These are phyloP conservation scores for Lentinula guzmanii DNA, from an alignment of 768 basidiomycete genomes.

Conservation along the genomic window DNA sequence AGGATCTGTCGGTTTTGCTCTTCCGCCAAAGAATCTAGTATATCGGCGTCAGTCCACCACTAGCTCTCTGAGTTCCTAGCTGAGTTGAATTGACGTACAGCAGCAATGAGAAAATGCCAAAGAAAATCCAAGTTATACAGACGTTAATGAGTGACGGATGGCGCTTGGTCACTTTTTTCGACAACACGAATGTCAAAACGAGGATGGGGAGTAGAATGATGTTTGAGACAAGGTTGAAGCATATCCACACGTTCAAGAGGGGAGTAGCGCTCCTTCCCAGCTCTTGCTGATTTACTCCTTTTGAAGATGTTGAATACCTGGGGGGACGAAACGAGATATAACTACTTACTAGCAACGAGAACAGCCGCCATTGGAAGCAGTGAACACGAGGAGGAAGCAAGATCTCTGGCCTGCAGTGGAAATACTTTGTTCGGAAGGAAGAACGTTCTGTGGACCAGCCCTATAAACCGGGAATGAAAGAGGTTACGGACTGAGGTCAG, in stretches of 20 bases:
- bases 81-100: slow-evolving; percentile 26
- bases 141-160: slow-evolving; percentile 41
- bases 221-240: slow-evolving; percentile 40
- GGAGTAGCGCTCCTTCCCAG: slow-evolving; percentile 17
- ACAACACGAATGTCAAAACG: slow-evolving; percentile 36
- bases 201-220: slow-evolving; percentile 39
- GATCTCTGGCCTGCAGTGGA: slow-evolving; percentile 19
- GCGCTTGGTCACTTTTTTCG: slow-evolving; percentile 26
- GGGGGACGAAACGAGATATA: neutral
- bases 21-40: slow-evolving; percentile 33
- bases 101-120: slow-evolving; percentile 34
- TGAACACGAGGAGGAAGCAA: neutral
- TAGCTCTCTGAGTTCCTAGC: neutral
- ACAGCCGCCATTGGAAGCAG: neutral
- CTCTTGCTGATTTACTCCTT: slow-evolving; percentile 18
- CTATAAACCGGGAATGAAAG: neutral
- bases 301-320: neutral
- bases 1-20: slow-evolving; percentile 22
- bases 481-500: neutral
- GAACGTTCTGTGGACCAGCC: neutral
- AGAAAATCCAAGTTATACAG: slow-evolving; percentile 42
- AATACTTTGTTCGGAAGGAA: slow-evolving; percentile 16
- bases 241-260: slow-evolving; percentile 33
- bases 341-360: neutral
- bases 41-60: neutral